Evolutionary conservation across 2,329 filamentous ascomycete genomes (phyloP).

Genomic region (Fusarium kyushuense): DNA sequence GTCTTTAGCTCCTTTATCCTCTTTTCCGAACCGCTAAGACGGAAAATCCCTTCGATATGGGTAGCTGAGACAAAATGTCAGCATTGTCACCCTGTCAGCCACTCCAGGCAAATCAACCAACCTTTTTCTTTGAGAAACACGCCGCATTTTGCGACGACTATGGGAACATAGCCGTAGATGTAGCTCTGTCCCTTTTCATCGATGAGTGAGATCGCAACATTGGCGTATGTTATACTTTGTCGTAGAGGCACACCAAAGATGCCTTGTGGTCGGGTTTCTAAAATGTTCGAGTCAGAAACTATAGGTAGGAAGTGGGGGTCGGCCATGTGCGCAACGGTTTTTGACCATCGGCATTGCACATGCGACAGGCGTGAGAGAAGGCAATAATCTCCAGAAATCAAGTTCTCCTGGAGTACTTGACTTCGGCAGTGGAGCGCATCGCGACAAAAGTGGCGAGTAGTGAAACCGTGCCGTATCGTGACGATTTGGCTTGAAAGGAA

Average conservation of each 20-base stretch:
- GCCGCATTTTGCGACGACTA: constrained; percentile 97
- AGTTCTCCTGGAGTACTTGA: neutral
- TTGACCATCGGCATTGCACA: neutral
- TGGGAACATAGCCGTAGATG: constrained; percentile 98
- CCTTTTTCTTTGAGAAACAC: constrained; percentile 98
- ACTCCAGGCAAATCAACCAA: constrained; percentile 57
- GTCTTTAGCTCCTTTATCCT: constrained; percentile 96
- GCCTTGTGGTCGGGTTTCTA: constrained; percentile 70
- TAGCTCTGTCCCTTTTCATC: constrained; percentile 94
- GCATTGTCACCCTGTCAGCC: constrained; percentile 9
- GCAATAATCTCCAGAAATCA: neutral
- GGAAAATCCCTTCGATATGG: constrained; percentile 95
- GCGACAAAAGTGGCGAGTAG: constrained; percentile 2
- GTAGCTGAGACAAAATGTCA: constrained; percentile 72
- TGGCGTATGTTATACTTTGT: constrained; percentile 96
- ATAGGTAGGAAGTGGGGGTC: neutral
- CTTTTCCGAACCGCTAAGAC: constrained; percentile 94
- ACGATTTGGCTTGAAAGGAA: constrained; percentile 2
- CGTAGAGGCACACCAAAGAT: constrained; percentile 96
- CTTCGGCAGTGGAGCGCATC: constrained; percentile 7
- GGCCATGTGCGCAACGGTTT: constrained; percentile 9
- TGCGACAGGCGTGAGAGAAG: constrained; percentile 2
- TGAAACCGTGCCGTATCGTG: constrained; percentile 1
- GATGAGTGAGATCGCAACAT: constrained; percentile 95
- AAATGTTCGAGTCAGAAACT: constrained; percentile 39